Base-by-base conservation (phyloP, 164 flowering plant species). In the Macadamia tetraphylla region DNA sequence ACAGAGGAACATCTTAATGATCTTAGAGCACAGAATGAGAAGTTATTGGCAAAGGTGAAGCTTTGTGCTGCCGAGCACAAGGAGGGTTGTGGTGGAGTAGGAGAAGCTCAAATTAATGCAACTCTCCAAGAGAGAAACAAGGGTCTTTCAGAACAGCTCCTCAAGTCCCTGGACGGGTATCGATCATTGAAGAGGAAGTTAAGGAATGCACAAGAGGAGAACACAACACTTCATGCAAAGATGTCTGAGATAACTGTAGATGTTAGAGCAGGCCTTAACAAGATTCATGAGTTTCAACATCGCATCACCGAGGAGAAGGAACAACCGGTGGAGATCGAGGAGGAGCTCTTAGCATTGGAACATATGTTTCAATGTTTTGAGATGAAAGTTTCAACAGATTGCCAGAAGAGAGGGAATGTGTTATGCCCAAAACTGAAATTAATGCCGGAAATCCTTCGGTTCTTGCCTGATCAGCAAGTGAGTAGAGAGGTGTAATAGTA, bases 1-100 rank as follows among this genome's bases (percentile, higher is more conserved):
- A 74, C 81, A 80, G 98, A 94, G 72, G 94, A 94, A 58, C 85
- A 82, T 44, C 35, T 88, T 7, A 78, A 71, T 67, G 92, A 91
- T 63, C 82, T 89, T 1, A 87, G 73, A 63, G 86, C 77, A 0
- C 98, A 89, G 70, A 94, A 91, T 63, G 91, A 81, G 76, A 78
- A 30, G 64, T 63, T 94, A 69, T 58, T 82, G 70, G 76, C 60
- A 0, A 91, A 85, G 56, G 80, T 88, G 1, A 77, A 82, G 32
- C 68, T 78, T 31, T 81, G 78, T 63, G 82, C 80, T 0, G 55
- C 76, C 0, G 82, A 80, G 67, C 85, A 88, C 69, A 81, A 63
- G 23, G 84, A 63, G 74, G 14, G 44, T 44, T 1, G 23, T 11
- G 58, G 55, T 11, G 66, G 55, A n/a, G 23, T 23, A 23, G 82